Base-by-base conservation (phyloP, 768 basidiomycete species). In the Gloeostereum incarnatum region DNA sequence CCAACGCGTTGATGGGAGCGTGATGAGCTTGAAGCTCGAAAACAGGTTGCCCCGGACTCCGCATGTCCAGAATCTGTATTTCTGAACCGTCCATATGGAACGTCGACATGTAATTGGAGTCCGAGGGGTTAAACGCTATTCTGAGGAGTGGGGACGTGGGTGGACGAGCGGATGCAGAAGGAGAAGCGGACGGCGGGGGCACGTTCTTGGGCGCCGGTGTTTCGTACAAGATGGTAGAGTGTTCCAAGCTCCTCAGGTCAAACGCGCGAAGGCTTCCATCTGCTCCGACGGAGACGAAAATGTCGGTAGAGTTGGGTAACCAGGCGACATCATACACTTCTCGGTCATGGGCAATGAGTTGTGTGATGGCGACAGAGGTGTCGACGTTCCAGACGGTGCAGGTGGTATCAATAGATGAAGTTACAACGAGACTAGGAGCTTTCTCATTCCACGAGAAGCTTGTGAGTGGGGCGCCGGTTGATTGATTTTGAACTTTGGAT, bases 381-480 rank as follows among this genome's bases (percentile, higher is more conserved):
- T 94, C 86, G 54, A 99, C 88, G 59, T 99, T 96, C 96, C 96
- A 99, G 17, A 98, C 86, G 1, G 96, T 98, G 57, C 94, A 98
- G 10, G 93, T 96, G 36, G 96, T 99, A 55, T 99, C 96, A 50
- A 98, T 94, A 6, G 92, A 96, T 17, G 94, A 93, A 5, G 96
- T 99, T 25, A 98, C 94, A 49, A 98, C 81, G 35, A 89, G 76
- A 45, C 78, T 81, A 1, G 94, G 91, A 0, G 83, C 71, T 52
- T 92, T 85, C 50, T 91, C 81, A 54, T 96, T 97, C 96, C 96
- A 99, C 0, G 92, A 92, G 61, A 99, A 96, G 56, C 84, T 90
- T 9, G 96, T 99, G 45, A 98, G 62, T 1, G 96, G 96, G 3
- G 96, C 92, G 3, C 83, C 84, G 21, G 78, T 79, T 33, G 75